Evolutionary conservation across 2,329 filamentous ascomycete genomes (phyloP), one percentile per base, ranked within the genome.

Genomic region (Penicillium nordicum): DNA sequence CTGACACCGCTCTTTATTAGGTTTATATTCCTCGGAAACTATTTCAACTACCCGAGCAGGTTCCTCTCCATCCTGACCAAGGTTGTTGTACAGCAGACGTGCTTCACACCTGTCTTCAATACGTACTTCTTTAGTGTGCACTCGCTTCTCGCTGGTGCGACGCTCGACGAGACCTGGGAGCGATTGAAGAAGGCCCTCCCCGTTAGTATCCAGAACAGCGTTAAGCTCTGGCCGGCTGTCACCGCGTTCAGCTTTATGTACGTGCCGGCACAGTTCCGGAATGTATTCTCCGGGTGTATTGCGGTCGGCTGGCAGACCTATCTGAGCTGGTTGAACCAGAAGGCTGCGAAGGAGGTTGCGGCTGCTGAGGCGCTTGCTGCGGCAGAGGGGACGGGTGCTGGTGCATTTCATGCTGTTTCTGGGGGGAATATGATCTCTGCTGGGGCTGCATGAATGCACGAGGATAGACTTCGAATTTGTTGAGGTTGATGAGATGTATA

Each of bases 281-380:
- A 86, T 65, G 82, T 96, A 16, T 94, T 96, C 64, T 85, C 88
- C 0, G 90, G 89, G 1, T 76, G 88, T 7, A 82, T 96, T 62
- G 90, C 90, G 1, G 88, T 96, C 50, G 89, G 89, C 0, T 97
- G 92, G 92, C 92, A 96, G 81, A 92, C 90, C 0, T 97, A 96
- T 79, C 69, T 97, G 65, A 90, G 87, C 64, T 89, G 86, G 73
- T 74, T 96, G 67, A 96, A 96, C 67, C 82, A 88, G 67, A 78
- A 79, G 59, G 90, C 89, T 1, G 90, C 91, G 71, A 78, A 78
- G 47, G 77, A 80, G 63, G 82, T 84, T 60, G 76, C 69, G 58
- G 69, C 66, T 38, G 67, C 59, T 10, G 71, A 73, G 55, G 54
- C 38, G 23, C 52, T 50, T 23, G 52, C 65, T 42, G 63, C 58